Percentiles rank a stretch among this genome's conserved stretches.
phyloP scores from a whole-genome alignment of 2,329 filamentous ascomycete species.

The Alternaria solani region DNA sequence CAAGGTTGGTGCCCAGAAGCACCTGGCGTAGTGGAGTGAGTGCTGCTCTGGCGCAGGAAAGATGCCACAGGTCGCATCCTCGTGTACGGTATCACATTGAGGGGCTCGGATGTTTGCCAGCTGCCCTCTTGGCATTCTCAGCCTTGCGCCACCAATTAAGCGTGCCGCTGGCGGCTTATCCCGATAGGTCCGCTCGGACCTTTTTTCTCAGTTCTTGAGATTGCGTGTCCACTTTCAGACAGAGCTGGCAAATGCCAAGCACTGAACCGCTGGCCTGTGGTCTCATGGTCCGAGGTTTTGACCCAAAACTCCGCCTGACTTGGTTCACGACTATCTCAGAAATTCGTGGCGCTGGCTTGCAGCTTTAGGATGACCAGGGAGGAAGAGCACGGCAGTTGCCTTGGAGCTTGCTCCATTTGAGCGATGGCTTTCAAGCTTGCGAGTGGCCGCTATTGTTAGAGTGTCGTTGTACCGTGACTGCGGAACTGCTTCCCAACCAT shows the following conservation, averaged over 20 bases:
- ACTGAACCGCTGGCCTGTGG: constrained; percentile 2
- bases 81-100: constrained; percentile 11
- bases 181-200: not conserved
- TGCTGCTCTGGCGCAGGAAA: not conserved
- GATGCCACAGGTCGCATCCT: constrained; percentile 6
- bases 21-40: not conserved
- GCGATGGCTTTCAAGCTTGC: not conserved
- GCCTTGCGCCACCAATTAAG: constrained; percentile 30
- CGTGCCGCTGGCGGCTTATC: constrained; percentile 18
- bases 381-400: not conserved
- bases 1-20: not conserved
- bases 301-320: not conserved
- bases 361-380: not conserved
- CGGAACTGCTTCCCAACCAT: not conserved
- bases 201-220: constrained; percentile 3
- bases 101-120: constrained; percentile 3
- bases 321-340: not conserved
- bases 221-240: not conserved
- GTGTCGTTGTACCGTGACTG: not conserved
- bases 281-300: not conserved
- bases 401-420: not conserved
- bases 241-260: constrained; percentile 11
- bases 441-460: not conserved
- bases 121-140: constrained; percentile 31
- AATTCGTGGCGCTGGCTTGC: not conserved